phyloP scores from a whole-genome alignment of 331 rosid genomes.

The Dryas integrifolia region DNA sequence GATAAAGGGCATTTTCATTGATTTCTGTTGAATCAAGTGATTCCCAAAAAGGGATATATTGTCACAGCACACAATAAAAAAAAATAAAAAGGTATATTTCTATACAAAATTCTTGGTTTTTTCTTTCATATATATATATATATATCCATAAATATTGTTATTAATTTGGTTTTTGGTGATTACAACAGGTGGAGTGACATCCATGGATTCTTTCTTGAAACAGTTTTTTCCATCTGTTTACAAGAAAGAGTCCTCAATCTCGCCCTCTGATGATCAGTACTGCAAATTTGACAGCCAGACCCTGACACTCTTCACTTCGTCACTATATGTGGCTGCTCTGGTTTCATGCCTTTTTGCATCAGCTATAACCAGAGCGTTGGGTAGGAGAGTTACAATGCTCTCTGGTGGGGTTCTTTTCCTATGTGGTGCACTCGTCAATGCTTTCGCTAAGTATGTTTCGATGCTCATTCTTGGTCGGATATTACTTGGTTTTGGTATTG shows the following conservation, averaged over 20 bases:
- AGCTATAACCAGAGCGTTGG: slow-evolving; percentile 33
- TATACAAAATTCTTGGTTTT: neutral
- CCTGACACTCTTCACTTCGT: slow-evolving; percentile 66
- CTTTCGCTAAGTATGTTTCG: slow-evolving; percentile 32
- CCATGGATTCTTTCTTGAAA: slow-evolving; percentile 55
- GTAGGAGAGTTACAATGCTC: slow-evolving; percentile 55
- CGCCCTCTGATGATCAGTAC: slow-evolving; percentile 46
- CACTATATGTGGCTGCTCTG: slow-evolving; percentile 61
- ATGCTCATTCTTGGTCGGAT: slow-evolving; percentile 68
- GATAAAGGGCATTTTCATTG: too few relatives aligned
- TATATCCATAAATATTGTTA: too few relatives aligned
- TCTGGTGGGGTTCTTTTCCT: slow-evolving; percentile 48
- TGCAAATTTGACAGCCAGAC: slow-evolving; percentile 62
- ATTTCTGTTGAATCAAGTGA: too few relatives aligned
- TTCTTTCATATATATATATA: neutral
- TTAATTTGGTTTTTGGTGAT: neutral
- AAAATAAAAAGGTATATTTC: too few relatives aligned
- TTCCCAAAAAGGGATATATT: too few relatives aligned
- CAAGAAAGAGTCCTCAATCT: slow-evolving; percentile 18
- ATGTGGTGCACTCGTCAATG: slow-evolving; percentile 54
- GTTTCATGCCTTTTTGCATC: slow-evolving; percentile 43
- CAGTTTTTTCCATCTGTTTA: slow-evolving; percentile 57
- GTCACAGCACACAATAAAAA: too few relatives aligned
- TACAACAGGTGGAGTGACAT: slow-evolving; percentile 59
- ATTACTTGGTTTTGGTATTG: slow-evolving; percentile 71